Evolutionary conservation across 2,329 filamentous ascomycete species (phyloP), one percentile per base, ranked within the genome.

Genomic region (Juglanconis juglandina): DNA sequence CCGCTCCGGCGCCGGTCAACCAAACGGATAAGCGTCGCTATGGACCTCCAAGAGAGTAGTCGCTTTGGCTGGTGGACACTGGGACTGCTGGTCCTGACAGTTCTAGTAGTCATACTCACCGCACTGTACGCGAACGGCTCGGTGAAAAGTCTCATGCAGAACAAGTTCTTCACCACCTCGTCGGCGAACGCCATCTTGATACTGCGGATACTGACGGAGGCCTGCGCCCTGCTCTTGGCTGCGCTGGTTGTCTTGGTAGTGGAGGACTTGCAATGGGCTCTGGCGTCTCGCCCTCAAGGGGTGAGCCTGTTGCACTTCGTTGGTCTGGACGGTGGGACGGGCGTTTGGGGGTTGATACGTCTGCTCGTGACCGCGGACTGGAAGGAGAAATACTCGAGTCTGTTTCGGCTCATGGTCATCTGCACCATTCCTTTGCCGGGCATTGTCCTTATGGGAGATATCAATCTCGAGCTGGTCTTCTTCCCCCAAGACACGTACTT

Each of bases 281-380:
- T 59, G 44, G 57, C 57, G 32, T 55, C 57, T 9, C 57, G 57
- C 14, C 57, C 57, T 13, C 50, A 55, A n/a, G 57, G 57, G 9
- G 57, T 59, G 42, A 59, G 57, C 51, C 57, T 59, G 7, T 42
- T 59, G 57, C 57, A 59, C 10, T 59, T 59, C 11, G 57, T 59
- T 30, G 57, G 57, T 13, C 53, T 59, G 41, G 57, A 59, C 51
- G 37, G 42, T 9, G 57, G 57, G 14, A 59, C 57, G 0, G 57
- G 57, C 37, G 52, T 55, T 5, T 59, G 57, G 57, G 57, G 57
- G 5, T 17, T 59, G 5, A 17, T 59, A 24, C 57, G 57, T 24
- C 51, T 59, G 35, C 17, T 59, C 11, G 51, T 41, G 7, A 59
- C 57, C n/a, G 57, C 57, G 10, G 57, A 59, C 42, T 59, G 57